These are phyloP conservation scores for Hebeloma cylindrosporum DNA, from an alignment of 768 basidiomycete species.

Conservation along the genomic window DNA sequence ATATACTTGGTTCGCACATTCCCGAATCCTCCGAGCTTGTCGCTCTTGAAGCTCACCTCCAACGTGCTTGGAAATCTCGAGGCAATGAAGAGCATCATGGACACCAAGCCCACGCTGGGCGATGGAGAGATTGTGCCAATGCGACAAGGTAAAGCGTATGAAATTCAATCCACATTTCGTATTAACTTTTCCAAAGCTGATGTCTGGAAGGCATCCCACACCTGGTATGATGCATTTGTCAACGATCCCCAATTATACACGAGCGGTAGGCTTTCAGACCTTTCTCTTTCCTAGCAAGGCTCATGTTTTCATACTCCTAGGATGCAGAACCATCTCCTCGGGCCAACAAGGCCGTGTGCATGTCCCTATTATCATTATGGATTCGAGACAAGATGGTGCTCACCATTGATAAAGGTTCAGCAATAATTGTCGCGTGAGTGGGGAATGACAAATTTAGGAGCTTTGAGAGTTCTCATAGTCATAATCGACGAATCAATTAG, in stretches of 20 bases:
- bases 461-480: neutral
- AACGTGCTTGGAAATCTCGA: too few species aligned
- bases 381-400: constrained; percentile 22
- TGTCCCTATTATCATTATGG: constrained; percentile 13
- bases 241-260: constrained; percentile 14
- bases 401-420: constrained; percentile 24
- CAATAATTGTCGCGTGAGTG: constrained; percentile 25
- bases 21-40: too few species aligned
- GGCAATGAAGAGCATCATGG: too few species aligned
- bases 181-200: constrained; percentile 15
- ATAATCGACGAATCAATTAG: neutral
- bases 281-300: neutral
- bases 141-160: neutral
- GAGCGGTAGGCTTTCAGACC: neutral
- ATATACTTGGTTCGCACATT: too few species aligned
- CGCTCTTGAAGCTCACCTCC: too few species aligned
- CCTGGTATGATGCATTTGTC: constrained; percentile 21
- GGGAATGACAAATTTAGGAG: neutral
- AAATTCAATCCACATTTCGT: neutral
- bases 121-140: constrained; percentile 5
- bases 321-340: neutral
- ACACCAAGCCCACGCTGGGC: too few species aligned
- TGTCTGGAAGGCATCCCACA: constrained; percentile 23
- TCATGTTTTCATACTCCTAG: constrained; percentile 4
- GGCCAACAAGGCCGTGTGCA: neutral